These are phyloP conservation scores for Candida bentonensis DNA, from an alignment of 805 yeast species.

Conservation along the genomic window DNA sequence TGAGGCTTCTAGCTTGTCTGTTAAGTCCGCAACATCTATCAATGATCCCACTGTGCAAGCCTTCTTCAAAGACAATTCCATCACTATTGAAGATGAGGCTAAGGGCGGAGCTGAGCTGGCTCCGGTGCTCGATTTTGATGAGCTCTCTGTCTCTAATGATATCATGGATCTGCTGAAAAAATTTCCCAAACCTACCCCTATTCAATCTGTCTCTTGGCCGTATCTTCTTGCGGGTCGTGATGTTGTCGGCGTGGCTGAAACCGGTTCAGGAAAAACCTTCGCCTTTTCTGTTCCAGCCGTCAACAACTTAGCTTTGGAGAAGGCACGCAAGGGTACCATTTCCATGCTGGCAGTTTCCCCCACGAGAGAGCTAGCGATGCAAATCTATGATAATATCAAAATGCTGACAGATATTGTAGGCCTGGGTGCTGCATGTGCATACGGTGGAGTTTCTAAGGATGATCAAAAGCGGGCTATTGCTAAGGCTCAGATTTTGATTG, in stretches of 20 bases:
- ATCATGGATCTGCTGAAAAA: slow-evolving; percentile 49
- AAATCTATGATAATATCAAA: slow-evolving; percentile 72
- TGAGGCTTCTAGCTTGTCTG: slow-evolving; percentile 3
- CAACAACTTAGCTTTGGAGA: slow-evolving; percentile 39
- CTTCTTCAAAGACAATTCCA: slow-evolving; percentile 60
- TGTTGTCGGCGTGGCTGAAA: slow-evolving; percentile 94
- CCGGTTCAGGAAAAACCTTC: slow-evolving; percentile 95
- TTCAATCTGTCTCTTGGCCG: slow-evolving; percentile 94
- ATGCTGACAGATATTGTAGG: slow-evolving; percentile 45
- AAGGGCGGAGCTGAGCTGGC: slow-evolving; percentile 24
- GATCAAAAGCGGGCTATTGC: slow-evolving; percentile 65
- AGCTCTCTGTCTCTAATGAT: slow-evolving; percentile 40
- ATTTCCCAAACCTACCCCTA: slow-evolving; percentile 89
- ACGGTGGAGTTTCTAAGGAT: slow-evolving; percentile 96
- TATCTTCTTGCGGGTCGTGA: slow-evolving; percentile 63
- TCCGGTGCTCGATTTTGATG: slow-evolving; percentile 58
- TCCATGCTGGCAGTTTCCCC: slow-evolving; percentile 84
- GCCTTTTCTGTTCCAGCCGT: slow-evolving; percentile 98
- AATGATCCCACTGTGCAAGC: slow-evolving; percentile 36
- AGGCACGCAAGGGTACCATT: slow-evolving; percentile 30
- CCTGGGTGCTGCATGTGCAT: slow-evolving; percentile 66
- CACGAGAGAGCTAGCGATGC: slow-evolving; percentile 94
- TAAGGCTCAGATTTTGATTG: slow-evolving; percentile 69
- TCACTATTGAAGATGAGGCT: slow-evolving; percentile 55
- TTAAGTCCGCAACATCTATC: slow-evolving; percentile 32